phyloP scores from a whole-genome alignment of 768 basidiomycete genomes.

The Tubosaeta sp. region DNA sequence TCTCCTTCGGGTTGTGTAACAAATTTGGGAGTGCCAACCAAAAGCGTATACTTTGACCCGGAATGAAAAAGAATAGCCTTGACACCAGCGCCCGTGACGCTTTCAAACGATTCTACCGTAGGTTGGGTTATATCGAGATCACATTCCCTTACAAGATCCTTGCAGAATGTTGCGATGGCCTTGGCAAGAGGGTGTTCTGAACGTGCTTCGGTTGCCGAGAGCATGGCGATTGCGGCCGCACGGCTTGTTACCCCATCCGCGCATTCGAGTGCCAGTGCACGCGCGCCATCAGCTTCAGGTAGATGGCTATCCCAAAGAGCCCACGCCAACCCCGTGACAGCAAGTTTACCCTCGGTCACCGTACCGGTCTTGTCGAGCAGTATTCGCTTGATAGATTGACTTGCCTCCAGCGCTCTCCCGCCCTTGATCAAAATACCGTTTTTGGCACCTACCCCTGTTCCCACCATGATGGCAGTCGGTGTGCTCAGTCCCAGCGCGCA shows the following conservation, averaged over 20 bases:
- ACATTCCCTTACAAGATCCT: constrained; percentile 47
- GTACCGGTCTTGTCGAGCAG: constrained; percentile 98
- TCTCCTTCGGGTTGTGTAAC: constrained; percentile 50
- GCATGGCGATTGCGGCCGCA: constrained; percentile 67
- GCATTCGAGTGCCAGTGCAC: constrained; percentile 29
- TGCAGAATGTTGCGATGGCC: constrained; percentile 83
- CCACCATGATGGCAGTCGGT: constrained; percentile 99
- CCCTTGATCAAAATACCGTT: constrained; percentile 99
- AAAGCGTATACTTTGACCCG: constrained; percentile 51
- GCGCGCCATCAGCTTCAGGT: constrained; percentile 4
- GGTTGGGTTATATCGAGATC: constrained; percentile 45
- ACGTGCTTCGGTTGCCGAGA: constrained; percentile 81
- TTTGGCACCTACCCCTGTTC: constrained; percentile 93
- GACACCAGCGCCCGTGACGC: constrained; percentile 85
- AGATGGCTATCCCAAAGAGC: constrained; percentile 36
- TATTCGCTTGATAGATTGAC: constrained; percentile 73
- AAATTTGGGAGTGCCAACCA: constrained; percentile 76
- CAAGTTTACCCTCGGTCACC: constrained; percentile 91
- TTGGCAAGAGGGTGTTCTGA: constrained; percentile 97
- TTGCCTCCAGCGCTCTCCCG: constrained; percentile 89
- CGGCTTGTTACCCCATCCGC: constrained; percentile 61
- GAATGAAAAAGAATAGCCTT: constrained; percentile 59
- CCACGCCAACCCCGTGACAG: constrained; percentile 77
- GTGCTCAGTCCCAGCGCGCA: constrained; percentile 96
- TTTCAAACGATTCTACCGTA: constrained; percentile 72